Percentiles rank a stretch among this genome's conserved stretches.
These are phyloP conservation scores for Kokia cookei DNA, from an alignment of 441 rosid genomes.

Conservation along the genomic window DNA sequence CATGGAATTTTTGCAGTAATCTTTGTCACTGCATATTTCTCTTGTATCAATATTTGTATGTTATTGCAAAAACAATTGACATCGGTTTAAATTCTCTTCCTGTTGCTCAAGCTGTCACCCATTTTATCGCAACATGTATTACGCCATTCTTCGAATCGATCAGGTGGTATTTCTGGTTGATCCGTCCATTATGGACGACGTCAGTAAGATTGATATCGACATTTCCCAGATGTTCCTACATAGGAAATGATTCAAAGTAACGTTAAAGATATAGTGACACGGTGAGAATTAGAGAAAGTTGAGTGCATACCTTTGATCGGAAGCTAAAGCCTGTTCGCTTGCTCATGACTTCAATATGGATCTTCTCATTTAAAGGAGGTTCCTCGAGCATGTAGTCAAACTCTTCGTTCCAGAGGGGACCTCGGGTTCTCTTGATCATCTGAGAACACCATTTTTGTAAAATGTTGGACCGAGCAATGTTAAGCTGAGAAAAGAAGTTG, in stretches of 20 bases:
- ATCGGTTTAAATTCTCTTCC: background rate
- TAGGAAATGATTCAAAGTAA: background rate
- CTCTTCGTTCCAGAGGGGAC: conserved; percentile 88
- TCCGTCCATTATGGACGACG: conserved; percentile 75
- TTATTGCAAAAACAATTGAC: background rate
- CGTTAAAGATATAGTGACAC: background rate
- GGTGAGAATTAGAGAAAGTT: background rate
- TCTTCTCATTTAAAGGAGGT: conserved; percentile 76
- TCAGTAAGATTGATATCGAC: conserved; percentile 77
- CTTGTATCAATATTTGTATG: background rate
- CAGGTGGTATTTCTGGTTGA: conserved; percentile 76
- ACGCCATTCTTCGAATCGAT: conserved; percentile 78
- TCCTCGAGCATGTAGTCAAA: conserved; percentile 77
- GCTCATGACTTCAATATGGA: conserved; percentile 70
- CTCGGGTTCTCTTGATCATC: conserved; percentile 65
- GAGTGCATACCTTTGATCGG: conserved; percentile 52
- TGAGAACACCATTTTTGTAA: conserved; percentile 10
- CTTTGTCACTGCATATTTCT: background rate
- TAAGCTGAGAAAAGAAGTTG: background rate
- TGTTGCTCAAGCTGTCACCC: conserved; percentile 38
- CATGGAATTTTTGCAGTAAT: background rate
- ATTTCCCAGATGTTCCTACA: conserved; percentile 73
- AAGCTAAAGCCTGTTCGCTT: conserved; percentile 62
- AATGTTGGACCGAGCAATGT: background rate
- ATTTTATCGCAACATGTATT: conserved; percentile 64